phyloP scores from a whole-genome alignment of 176 grass and related monocot genomes.

The Raddia distichophylla region DNA sequence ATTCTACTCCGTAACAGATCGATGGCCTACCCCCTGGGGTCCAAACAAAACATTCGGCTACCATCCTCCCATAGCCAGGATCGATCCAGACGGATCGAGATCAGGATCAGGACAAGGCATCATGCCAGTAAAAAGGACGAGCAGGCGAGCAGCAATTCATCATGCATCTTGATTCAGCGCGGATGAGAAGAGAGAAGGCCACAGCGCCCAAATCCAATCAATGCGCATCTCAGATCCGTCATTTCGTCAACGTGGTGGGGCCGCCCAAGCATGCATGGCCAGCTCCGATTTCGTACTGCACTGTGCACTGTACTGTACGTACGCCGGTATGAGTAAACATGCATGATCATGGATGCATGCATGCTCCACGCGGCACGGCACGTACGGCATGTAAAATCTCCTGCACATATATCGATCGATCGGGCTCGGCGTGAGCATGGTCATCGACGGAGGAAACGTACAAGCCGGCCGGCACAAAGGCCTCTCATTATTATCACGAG shows the following conservation, averaged over 20 bases:
- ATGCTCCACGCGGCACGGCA: not conserved
- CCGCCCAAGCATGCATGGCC: not conserved
- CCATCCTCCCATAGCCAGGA: not conserved
- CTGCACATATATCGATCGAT: not conserved
- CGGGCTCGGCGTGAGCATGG: not conserved
- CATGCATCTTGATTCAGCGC: not conserved
- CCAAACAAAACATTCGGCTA: not conserved
- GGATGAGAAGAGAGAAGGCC: not conserved
- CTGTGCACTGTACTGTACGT: not conserved
- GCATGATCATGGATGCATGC: too few species aligned
- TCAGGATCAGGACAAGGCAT: not conserved
- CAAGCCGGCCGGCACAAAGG: not conserved
- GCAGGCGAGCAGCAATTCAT: not conserved
- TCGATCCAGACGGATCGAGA: too few species aligned
- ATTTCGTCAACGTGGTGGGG: conserved; percentile 38
- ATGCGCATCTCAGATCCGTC: conserved; percentile 28
- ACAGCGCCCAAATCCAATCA: not conserved
- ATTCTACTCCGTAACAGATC: not conserved
- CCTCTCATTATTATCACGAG: not conserved
- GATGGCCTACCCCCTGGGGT: not conserved
- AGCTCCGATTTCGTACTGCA: not conserved
- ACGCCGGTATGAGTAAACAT: too few species aligned
- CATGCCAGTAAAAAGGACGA: not conserved
- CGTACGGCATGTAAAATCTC: not conserved
- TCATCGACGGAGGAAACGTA: not conserved